Evolutionary conservation across 2,329 filamentous ascomycete species (phyloP).

Genomic region (Periconia sp.): DNA sequence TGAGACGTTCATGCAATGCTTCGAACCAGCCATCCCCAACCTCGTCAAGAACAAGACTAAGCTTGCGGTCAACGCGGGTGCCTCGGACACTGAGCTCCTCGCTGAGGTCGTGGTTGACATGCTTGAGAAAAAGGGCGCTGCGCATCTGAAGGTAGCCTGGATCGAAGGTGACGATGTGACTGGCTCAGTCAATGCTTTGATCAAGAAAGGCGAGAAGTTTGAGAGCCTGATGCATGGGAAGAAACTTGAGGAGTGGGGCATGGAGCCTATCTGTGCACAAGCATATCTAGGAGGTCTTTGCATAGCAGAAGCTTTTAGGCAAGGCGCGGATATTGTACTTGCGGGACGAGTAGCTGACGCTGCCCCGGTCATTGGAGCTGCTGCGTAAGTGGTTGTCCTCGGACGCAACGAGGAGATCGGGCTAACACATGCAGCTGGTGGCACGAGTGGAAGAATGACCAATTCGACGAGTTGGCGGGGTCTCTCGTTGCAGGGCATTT

Average conservation of each 20-base stretch:
- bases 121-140: slow-evolving; percentile 2
- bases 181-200: slow-evolving; percentile 35
- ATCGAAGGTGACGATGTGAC: slow-evolving; percentile 23
- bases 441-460: slow-evolving; percentile 54
- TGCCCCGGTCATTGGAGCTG: slow-evolving; percentile 9
- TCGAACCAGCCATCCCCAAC: slow-evolving; percentile 19
- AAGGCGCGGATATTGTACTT: slow-evolving; percentile 15
- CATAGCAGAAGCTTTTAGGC: slow-evolving; percentile 8
- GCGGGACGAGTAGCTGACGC: slow-evolving; percentile 34
- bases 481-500: slow-evolving; percentile 50
- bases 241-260: slow-evolving; percentile 40
- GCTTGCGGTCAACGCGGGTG: slow-evolving; percentile 11
- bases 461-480: slow-evolving; percentile 40
- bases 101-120: slow-evolving; percentile 6
- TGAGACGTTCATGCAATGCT: slow-evolving; percentile 57
- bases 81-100: slow-evolving; percentile 8
- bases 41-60: slow-evolving; percentile 7
- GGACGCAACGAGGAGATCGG: neutral
- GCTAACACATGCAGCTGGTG: slow-evolving; percentile 50
- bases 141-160: slow-evolving; percentile 7
- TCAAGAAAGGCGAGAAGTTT: slow-evolving; percentile 42
- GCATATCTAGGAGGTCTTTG: slow-evolving; percentile 11
- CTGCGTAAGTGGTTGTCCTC: slow-evolving; percentile 5
- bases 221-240: slow-evolving; percentile 50
- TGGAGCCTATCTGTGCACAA: slow-evolving; percentile 17